Evolutionary conservation across 2,329 filamentous ascomycete genomes (phyloP).

Genomic region (Chaetomium olivaceum): DNA sequence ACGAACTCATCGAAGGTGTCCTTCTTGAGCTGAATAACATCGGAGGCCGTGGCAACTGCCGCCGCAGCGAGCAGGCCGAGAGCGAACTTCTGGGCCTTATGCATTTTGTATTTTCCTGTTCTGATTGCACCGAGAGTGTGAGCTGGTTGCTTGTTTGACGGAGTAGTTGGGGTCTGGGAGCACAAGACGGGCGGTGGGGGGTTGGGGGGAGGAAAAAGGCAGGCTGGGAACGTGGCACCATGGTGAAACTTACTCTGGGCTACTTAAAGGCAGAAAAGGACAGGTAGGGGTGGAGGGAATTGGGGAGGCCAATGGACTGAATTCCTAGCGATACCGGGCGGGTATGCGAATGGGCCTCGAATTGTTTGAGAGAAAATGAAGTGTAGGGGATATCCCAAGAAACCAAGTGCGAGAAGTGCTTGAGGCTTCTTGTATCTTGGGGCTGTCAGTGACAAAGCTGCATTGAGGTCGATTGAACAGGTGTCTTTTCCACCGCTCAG

Average conservation of each 20-base stretch:
- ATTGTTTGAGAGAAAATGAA: slow-evolving; percentile 19
- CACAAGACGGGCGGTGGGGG: neutral
- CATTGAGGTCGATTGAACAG: slow-evolving; percentile 32
- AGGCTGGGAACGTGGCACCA: slow-evolving; percentile 12
- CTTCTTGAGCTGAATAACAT: slow-evolving; percentile 81
- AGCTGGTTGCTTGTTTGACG: slow-evolving; percentile 4
- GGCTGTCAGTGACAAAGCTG: slow-evolving; percentile 27
- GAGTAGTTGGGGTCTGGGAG: slow-evolving; percentile 13
- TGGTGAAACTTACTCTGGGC: slow-evolving; percentile 30
- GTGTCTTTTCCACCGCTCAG: slow-evolving; percentile 33
- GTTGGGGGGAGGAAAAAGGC: neutral
- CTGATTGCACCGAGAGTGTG: neutral
- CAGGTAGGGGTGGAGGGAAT: slow-evolving; percentile 19
- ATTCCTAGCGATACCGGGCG: slow-evolving; percentile 24
- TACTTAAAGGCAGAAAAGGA: slow-evolving; percentile 33
- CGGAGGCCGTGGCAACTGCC: slow-evolving; percentile 66
- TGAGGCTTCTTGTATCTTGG: slow-evolving; percentile 31
- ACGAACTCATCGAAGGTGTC: slow-evolving; percentile 88
- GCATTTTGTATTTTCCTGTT: slow-evolving; percentile 44
- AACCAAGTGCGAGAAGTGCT: slow-evolving; percentile 18
- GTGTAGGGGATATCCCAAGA: slow-evolving; percentile 24
- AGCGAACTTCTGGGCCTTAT: slow-evolving; percentile 50
- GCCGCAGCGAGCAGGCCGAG: slow-evolving; percentile 57
- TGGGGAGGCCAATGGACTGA: slow-evolving; percentile 17
- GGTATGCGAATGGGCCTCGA: slow-evolving; percentile 26